Evolutionary conservation across 352 stramenopile genomes (phyloP), one percentile per base, ranked within the genome.

Genomic region (Thalassiosira tumida): DNA sequence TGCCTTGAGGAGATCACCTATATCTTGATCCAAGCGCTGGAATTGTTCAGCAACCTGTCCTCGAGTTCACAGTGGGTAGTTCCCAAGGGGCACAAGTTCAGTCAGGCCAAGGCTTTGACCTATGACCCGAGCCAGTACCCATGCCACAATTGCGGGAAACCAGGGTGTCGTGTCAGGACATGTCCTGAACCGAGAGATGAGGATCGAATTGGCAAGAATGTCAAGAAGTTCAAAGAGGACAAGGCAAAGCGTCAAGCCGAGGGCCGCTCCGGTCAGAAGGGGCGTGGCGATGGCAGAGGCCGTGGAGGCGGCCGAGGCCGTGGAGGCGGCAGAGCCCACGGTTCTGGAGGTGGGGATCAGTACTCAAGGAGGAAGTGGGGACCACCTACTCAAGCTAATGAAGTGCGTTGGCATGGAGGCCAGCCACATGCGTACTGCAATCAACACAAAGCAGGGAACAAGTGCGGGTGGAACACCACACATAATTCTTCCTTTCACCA

Each of bases 81-180:
- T 29, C 54, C 54, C 26, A 67, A 67, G n/a, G 54, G 54, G 14
- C 54, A 67, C 54, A 67, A 67, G 54, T 67, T 67, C n/a, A 67
- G 54, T 24, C 4, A 14, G 10, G 54, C 24, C 26, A 54, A 54
- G 7, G 47, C 47, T 54, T 17, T 54, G 17, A 17, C 47, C 17
- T 7, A 7, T 54, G 54, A 7, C 26, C 14, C 14, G 6, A 24
- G 26, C 26, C 10, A 67, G 54, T 7, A 7, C 4, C 10, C 10
- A 31, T 67, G 54, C 26, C n/a, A 7, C 14, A 67, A 67, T 24
- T 67, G 54, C n/a, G 54, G 54, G 10, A 67, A 67, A 31, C 54
- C 54, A 31, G 54, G 54, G 14, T 67, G 54, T 29, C 13, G 10
- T 31, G 10, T 29, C 4, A 29, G 10, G 6, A 67, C 54, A 6